Percentiles rank a stretch among this genome's conserved stretches.
phyloP scores from a whole-genome alignment of 345 rosid genomes.

The Populus deltoides region DNA sequence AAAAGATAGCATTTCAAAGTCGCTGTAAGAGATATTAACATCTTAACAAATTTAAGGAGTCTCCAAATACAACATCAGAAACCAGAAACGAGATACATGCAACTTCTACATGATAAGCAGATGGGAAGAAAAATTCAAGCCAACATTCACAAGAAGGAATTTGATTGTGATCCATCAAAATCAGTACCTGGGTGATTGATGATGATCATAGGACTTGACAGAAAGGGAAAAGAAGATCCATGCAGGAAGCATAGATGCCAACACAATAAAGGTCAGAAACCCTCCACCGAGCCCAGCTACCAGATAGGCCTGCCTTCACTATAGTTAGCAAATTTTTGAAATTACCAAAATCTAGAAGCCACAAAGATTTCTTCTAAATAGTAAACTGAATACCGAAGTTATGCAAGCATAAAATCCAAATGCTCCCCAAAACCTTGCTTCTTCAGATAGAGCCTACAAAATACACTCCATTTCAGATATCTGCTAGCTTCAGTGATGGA shows the following conservation, averaged over 20 bases:
- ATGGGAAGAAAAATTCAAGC: background rate
- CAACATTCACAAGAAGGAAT: background rate
- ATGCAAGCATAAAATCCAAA: slow-evolving; percentile 69
- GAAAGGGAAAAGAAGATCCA: slow-evolving; percentile 66
- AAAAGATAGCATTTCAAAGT: background rate
- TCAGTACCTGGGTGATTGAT: slow-evolving; percentile 53
- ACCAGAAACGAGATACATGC: background rate
- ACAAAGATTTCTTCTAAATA: background rate
- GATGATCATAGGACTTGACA: slow-evolving; percentile 43
- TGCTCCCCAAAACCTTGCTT: slow-evolving; percentile 99
- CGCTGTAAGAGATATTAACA: background rate
- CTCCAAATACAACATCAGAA: background rate
- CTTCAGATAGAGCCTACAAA: slow-evolving; percentile 63
- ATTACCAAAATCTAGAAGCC: background rate
- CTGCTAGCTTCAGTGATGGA: slow-evolving; percentile 9
- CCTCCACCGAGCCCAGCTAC: slow-evolving; percentile 85
- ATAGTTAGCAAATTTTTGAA: slow-evolving; percentile 22
- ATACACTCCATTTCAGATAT: slow-evolving; percentile 19
- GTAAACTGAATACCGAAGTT: slow-evolving; percentile 55
- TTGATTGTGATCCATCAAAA: slow-evolving; percentile 5
- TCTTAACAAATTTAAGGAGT: background rate
- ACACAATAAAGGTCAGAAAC: slow-evolving; percentile 60
- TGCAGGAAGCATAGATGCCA: slow-evolving; percentile 69
- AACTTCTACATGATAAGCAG: background rate
- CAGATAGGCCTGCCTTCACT: slow-evolving; percentile 64